A percentile compares a stretch with the other conserved stretches of the same genome.
These are phyloP conservation scores for Jatropha multifida DNA, from an alignment of 441 rosid genomes.

Conservation along the genomic window DNA sequence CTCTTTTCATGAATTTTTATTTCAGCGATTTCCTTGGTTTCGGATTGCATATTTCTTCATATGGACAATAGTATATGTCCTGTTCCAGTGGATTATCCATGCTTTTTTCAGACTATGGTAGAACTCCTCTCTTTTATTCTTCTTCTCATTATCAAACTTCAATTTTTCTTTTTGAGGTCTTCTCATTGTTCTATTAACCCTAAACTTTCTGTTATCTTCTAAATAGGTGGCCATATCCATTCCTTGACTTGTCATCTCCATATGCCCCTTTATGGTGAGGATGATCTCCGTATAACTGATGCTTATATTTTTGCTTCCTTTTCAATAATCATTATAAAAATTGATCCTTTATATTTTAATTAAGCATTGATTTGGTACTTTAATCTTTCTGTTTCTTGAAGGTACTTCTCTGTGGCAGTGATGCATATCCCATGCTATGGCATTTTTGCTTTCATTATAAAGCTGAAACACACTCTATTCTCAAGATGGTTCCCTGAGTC, in stretches of 20 bases:
- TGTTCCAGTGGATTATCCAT: conserved; percentile 88
- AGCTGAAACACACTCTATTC: conserved; percentile 65
- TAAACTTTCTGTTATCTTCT: not conserved
- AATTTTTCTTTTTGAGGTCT: not conserved
- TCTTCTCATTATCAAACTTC: not conserved
- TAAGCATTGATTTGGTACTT: not conserved
- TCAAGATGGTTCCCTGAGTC: conserved; percentile 75
- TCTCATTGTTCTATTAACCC: not conserved
- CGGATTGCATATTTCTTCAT: conserved; percentile 87
- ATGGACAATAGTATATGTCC: conserved; percentile 77
- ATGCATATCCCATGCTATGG: conserved; percentile 95
- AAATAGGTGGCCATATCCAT: conserved; percentile 98
- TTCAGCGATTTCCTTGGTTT: conserved; percentile 86
- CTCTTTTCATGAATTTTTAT: conserved; percentile 3
- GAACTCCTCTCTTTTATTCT: not conserved
- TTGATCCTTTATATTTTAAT: not conserved
- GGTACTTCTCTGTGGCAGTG: conserved; percentile 84
- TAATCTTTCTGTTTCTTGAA: conserved; percentile 20
- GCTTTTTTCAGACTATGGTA: conserved; percentile 70
- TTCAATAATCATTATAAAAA: not conserved
- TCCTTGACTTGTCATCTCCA: conserved; percentile 81
- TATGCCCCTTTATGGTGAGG: conserved; percentile 86
- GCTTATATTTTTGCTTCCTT: not conserved
- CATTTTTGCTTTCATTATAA: conserved; percentile 57
- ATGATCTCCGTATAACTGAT: conserved; percentile 15